Evolutionary conservation across 129 eudicot genomes (phyloP).

Genomic region (Flaveria linearis): DNA sequence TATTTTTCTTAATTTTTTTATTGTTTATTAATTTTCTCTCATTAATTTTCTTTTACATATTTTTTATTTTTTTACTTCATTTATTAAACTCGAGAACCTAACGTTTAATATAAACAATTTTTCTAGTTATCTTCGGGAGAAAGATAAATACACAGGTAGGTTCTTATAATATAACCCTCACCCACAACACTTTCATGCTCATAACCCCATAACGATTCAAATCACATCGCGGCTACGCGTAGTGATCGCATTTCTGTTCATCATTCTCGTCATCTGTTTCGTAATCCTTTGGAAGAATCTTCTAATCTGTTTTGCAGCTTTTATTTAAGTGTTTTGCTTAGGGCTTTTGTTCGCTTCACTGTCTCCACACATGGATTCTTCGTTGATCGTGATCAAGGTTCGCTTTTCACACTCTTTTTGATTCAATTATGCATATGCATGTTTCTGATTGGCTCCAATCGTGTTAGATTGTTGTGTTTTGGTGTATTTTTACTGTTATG

Average conservation of each 20-base stretch:
- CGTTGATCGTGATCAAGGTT: conserved; percentile 41
- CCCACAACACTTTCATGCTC: neutral
- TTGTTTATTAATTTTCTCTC: no score
- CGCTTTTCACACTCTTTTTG: neutral
- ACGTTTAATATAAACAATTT: no score
- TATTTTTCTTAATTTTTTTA: no score
- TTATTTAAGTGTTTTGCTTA: neutral
- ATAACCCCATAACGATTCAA: conserved; percentile 19
- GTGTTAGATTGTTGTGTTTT: neutral
- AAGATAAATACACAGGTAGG: conserved; percentile 10
- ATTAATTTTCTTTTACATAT: no score
- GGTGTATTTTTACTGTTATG: neutral
- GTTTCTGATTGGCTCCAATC: neutral
- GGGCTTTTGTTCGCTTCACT: conserved; percentile 27
- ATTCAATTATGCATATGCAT: neutral
- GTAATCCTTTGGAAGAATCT: neutral
- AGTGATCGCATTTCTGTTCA: conserved; percentile 10
- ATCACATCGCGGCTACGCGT: conserved; percentile 34
- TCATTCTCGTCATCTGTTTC: neutral
- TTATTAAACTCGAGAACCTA: no score
- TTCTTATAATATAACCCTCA: neutral
- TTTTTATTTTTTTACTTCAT: no score
- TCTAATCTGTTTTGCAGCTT: neutral
- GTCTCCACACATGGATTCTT: conserved; percentile 33
- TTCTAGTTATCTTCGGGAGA: conserved; percentile 8